phyloP scores from a whole-genome alignment of 1,139 yeast species.

The Saccharomyces pastorianus region DNA sequence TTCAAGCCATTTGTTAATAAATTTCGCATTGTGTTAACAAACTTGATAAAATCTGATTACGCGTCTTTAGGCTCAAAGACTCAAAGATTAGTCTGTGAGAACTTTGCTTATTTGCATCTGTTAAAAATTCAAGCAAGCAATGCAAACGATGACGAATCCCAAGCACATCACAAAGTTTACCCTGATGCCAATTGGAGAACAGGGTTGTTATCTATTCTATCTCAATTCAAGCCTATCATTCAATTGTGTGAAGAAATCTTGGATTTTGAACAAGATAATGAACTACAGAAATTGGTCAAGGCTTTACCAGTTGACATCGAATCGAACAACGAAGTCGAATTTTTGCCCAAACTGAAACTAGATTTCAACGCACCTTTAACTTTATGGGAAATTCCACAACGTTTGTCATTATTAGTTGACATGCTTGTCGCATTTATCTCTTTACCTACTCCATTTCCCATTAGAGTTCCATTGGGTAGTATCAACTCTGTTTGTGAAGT shows the following conservation, averaged over 20 bases:
- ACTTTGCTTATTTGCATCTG: constrained; percentile 56
- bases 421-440: constrained; percentile 41
- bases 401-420: constrained; percentile 41
- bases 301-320: constrained; percentile 29
- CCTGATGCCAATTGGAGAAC: constrained; percentile 43
- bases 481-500: constrained; percentile 44
- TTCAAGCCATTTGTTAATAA: constrained; percentile 71
- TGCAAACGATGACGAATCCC: constrained; percentile 32
- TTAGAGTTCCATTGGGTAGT: constrained; percentile 47
- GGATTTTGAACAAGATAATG: constrained; percentile 49
- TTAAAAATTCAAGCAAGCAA: constrained; percentile 43
- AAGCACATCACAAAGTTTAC: constrained; percentile 27
- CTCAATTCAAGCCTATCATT: constrained; percentile 48
- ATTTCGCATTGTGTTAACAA: constrained; percentile 42
- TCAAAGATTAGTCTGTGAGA: constrained; percentile 39
- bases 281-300: constrained; percentile 33
- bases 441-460: constrained; percentile 42
- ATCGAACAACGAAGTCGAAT: constrained; percentile 18
- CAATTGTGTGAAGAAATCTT: constrained; percentile 50
- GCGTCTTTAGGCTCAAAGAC: constrained; percentile 35
- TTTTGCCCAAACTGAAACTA: constrained; percentile 44
- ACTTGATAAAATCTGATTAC: constrained; percentile 33
- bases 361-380: constrained; percentile 51
- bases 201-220: constrained; percentile 33
- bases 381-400: constrained; percentile 42